phyloP scores from a whole-genome alignment of 2,329 filamentous ascomycete species.

The Nemania sp. region DNA sequence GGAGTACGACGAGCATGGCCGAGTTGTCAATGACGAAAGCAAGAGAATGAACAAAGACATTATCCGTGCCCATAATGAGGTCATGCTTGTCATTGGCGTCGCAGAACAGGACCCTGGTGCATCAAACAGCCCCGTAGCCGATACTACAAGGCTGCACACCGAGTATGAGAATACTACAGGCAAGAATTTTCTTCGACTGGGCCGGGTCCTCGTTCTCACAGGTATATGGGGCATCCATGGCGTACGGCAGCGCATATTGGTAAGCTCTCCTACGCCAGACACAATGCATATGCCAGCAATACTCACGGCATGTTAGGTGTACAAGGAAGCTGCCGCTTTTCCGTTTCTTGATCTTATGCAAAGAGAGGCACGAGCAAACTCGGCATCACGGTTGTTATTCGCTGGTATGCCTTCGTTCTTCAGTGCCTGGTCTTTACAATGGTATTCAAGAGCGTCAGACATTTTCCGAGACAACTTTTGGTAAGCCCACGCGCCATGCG shows the following conservation, averaged over 20 bases:
- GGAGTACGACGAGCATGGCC: constrained; percentile 67
- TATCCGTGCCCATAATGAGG: constrained; percentile 71
- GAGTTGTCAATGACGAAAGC: constrained; percentile 66
- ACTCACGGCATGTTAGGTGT: constrained; percentile 57
- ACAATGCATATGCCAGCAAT: constrained; percentile 1
- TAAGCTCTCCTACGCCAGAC: constrained; percentile 45
- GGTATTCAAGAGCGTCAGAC: constrained; percentile 42
- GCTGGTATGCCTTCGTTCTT: constrained; percentile 58
- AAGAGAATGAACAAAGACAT: constrained; percentile 67
- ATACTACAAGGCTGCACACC: constrained; percentile 57
- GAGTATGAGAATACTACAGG: constrained; percentile 63
- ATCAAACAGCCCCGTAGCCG: constrained; percentile 54
- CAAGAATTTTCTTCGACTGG: constrained; percentile 52
- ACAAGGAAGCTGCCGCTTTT: constrained; percentile 61
- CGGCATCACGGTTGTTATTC: constrained; percentile 51
- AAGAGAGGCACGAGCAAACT: constrained; percentile 52
- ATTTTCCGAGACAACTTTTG: constrained; percentile 41
- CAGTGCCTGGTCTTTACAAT: constrained; percentile 51
- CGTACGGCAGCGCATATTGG: constrained; percentile 66
- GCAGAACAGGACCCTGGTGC: constrained; percentile 65
- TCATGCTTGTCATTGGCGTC: constrained; percentile 72
- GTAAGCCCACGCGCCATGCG: constrained; percentile 40
- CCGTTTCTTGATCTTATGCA: constrained; percentile 61
- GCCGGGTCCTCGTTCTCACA: constrained; percentile 56
- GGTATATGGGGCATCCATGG: constrained; percentile 65